phyloP scores from a whole-genome alignment of 768 basidiomycete species.

The Hericium rajendrae region DNA sequence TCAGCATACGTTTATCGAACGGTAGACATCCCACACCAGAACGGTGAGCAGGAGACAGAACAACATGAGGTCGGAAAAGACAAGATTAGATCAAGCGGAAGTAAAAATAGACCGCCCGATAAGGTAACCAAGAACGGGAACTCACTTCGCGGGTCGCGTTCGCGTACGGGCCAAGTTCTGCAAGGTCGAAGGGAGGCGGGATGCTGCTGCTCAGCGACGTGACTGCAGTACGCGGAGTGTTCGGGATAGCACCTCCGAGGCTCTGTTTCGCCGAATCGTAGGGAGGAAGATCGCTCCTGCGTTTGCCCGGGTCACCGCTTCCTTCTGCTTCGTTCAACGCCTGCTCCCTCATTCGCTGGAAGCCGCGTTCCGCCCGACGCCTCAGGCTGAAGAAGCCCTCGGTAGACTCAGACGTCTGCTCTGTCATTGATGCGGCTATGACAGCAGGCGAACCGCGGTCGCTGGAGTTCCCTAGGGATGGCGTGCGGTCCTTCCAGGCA shows the following conservation, averaged over 20 bases:
- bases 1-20: not conserved
- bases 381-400: conserved; percentile 48
- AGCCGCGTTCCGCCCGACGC: conserved; percentile 29
- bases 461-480: conserved; percentile 24
- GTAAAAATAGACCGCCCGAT: not conserved
- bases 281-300: conserved; percentile 8
- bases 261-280: conserved; percentile 1
- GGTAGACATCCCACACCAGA: not conserved
- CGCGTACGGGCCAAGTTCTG: conserved; percentile 34
- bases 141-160: conserved; percentile 36
- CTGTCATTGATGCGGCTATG: not conserved
- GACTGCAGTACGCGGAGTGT: conserved; percentile 20
- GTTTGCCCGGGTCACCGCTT: not conserved
- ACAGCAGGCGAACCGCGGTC: conserved; percentile 4
- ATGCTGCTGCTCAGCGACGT: conserved; percentile 21
- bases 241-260: conserved; percentile 1
- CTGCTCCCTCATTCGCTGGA: conserved; percentile 17
- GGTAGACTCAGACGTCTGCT: conserved; percentile 6
- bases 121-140: conserved; percentile 1
- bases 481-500: conserved; percentile 69
- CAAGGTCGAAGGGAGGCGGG: conserved; percentile 38
- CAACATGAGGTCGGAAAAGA: conserved; percentile 1
- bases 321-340: conserved; percentile 1
- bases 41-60: not conserved
- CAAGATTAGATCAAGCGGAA: not conserved